A percentile compares a stretch with the other conserved stretches of the same genome.
phyloP scores from a whole-genome alignment of 1,284 basidiomycete species.

The Crepidotus sp. region DNA sequence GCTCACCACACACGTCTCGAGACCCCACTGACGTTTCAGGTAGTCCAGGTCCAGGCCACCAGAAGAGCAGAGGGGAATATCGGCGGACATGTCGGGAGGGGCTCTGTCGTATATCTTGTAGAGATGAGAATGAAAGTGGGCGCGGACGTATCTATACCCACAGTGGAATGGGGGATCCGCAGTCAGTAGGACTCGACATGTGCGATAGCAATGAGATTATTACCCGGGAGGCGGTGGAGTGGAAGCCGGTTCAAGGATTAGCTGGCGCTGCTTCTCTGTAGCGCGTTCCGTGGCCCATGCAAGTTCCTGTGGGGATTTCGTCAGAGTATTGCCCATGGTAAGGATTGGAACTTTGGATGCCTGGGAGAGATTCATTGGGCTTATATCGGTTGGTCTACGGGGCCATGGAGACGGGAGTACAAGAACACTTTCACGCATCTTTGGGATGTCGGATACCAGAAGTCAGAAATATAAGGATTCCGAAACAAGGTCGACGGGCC shows the following conservation, averaged over 20 bases:
- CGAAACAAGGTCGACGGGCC: conserved; percentile 7
- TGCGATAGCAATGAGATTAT: not conserved
- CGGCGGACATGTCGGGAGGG: conserved; percentile 14
- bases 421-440: conserved; percentile 1
- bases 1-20: conserved; percentile 15
- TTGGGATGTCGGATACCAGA: not conserved
- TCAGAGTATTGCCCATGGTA: conserved; percentile 14
- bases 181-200: not conserved
- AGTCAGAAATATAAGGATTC: conserved; percentile 6
- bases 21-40: conserved; percentile 15
- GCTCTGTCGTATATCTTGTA: conserved; percentile 11
- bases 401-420: conserved; percentile 11
- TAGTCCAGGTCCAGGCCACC: conserved; percentile 14
- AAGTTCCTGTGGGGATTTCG: conserved; percentile 16
- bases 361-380: not conserved
- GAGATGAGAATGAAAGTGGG: conserved; percentile 16
- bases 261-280: conserved; percentile 13
- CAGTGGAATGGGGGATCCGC: not conserved
- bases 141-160: conserved; percentile 12
- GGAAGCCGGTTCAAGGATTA: conserved; percentile 7
- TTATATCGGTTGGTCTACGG: not conserved
- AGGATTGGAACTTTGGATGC: not conserved
- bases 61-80: conserved; percentile 13
- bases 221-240: conserved; percentile 13
- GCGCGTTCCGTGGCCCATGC: conserved; percentile 3